phyloP scores from a whole-genome alignment of 2,329 filamentous ascomycete genomes.

The Orbilia oligospora region DNA sequence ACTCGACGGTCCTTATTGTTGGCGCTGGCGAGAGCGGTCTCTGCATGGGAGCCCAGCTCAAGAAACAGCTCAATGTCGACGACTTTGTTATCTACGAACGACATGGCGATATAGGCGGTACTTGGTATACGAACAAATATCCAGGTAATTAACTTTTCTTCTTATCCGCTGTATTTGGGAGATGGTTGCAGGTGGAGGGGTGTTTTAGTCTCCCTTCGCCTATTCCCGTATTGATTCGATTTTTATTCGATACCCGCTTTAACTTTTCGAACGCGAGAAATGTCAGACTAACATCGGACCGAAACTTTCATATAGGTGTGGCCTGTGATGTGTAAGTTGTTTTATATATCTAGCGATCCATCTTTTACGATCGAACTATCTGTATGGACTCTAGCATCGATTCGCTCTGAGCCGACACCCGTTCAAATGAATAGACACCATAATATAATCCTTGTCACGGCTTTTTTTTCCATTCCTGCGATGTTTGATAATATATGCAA shows the following conservation, averaged over 20 bases:
- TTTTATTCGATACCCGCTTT: no score
- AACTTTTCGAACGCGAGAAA: neutral
- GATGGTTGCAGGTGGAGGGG: neutral
- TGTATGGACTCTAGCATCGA: no score
- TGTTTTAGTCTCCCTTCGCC: neutral
- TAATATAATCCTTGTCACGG: neutral
- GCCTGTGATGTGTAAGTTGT: slow-evolving; percentile 72
- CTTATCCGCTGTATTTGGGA: neutral
- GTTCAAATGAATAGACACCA: neutral
- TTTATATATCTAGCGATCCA: neutral
- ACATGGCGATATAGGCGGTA: slow-evolving; percentile 74
- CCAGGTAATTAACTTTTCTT: slow-evolving; percentile 68
- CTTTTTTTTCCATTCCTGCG: neutral
- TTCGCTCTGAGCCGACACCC: neutral
- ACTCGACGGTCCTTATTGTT: slow-evolving; percentile 72
- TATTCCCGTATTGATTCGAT: slow-evolving; percentile 2
- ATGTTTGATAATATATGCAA: slow-evolving; percentile 1
- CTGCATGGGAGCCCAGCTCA: slow-evolving; percentile 74
- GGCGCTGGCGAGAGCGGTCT: slow-evolving; percentile 76
- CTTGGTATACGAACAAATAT: slow-evolving; percentile 77
- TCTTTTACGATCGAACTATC: no score
- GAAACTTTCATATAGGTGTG: slow-evolving; percentile 63
- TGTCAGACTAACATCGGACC: neutral
- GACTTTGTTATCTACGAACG: slow-evolving; percentile 76
- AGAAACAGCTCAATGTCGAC: slow-evolving; percentile 73